Conservation (phyloP, 148 eudicot genomes). For the Amaranthus hypochondriacus region DNA sequence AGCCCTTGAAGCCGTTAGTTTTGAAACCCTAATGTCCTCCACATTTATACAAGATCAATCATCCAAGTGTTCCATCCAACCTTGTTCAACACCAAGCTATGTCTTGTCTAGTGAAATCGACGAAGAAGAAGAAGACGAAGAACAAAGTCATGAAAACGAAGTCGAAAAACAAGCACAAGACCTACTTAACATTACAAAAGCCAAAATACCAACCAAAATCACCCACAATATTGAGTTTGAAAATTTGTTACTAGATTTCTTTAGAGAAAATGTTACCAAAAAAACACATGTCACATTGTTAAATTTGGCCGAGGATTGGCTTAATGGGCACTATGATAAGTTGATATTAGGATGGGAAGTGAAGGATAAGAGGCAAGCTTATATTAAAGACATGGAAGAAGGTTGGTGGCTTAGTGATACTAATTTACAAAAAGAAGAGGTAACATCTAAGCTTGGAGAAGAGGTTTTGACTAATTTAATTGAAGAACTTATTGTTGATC, state of each 20-base stretch:
- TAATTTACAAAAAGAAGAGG: conserved; percentile 41
- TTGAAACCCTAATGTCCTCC: conserved; percentile 36
- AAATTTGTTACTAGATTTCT: conserved; percentile 38
- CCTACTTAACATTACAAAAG: conserved; percentile 35
- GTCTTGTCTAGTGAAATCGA: conserved; percentile 26
- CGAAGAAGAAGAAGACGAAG: conserved; percentile 18
- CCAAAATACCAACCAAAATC: conserved; percentile 12
- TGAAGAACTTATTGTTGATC: conserved; percentile 42
- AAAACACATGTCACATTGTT: conserved; percentile 23
- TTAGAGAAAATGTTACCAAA: conserved; percentile 29
- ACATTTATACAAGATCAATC: conserved; percentile 22
- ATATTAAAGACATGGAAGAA: conserved; percentile 53
- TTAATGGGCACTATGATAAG: conserved; percentile 29
- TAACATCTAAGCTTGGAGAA: conserved; percentile 43
- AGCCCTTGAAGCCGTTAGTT: conserved; percentile 47
- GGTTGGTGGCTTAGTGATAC: conserved; percentile 43
- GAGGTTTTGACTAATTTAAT: conserved; percentile 40
- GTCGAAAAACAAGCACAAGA: conserved; percentile 29
- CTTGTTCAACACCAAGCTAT: conserved; percentile 29
- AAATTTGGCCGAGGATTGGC: conserved; percentile 51
- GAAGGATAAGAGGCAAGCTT: conserved; percentile 44
- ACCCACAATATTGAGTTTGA: conserved; percentile 26
- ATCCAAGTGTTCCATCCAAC: conserved; percentile 12
- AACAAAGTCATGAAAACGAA: conserved; percentile 22
- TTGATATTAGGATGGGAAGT: conserved; percentile 46